Conservation (phyloP, 768 basidiomycete genomes). For the Suillus subalutaceus region DNA sequence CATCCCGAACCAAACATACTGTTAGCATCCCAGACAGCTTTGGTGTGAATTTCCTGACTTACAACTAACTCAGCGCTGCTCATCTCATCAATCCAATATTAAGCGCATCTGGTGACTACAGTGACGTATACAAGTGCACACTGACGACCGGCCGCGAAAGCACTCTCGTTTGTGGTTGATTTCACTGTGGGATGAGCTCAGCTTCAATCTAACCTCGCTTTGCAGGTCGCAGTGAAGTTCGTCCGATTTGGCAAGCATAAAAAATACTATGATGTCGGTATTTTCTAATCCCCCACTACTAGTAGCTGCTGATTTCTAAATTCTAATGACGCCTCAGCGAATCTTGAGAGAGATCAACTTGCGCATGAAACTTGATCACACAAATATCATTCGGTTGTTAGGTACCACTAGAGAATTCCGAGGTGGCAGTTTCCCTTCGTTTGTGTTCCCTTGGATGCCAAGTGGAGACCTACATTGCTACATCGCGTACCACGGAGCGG, state of each 20-base stretch:
- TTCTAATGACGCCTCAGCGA: neutral
- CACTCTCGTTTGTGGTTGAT: neutral
- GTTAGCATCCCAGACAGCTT: neutral
- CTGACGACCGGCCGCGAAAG: neutral
- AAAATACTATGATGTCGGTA: neutral
- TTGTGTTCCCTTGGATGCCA: conserved; percentile 2
- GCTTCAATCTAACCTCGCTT: neutral
- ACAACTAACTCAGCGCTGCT: neutral
- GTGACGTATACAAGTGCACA: neutral
- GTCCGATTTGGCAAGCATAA: neutral
- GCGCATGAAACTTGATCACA: neutral
- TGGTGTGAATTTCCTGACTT: neutral
- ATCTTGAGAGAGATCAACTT: neutral
- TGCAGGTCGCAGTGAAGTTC: neutral
- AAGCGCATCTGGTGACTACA: neutral
- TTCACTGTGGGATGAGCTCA: neutral
- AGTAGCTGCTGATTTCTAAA: neutral
- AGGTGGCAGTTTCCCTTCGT: neutral
- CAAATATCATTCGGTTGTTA: neutral
- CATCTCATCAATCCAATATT: neutral
- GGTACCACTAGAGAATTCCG: neutral
- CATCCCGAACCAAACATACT: neutral
- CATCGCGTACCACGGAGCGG: conserved; percentile 1
- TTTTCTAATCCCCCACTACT: neutral
- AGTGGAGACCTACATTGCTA: conserved; percentile 3